Base-by-base conservation (phyloP, 345 rosid species). In the Cardamine resedifolia region DNA sequence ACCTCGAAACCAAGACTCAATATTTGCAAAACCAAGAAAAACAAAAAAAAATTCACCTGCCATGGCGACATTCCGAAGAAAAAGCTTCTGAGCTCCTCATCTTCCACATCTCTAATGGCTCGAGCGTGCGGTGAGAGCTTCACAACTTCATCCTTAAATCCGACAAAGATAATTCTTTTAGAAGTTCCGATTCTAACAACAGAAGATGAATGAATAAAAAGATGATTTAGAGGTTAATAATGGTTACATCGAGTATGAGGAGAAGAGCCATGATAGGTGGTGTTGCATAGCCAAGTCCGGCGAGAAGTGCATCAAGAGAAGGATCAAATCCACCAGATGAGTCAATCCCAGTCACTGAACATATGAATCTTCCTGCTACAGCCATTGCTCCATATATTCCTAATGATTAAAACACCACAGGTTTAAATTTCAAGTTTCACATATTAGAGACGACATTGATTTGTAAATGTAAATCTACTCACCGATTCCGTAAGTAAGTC, bases 251-350 rank as follows among this genome's bases (percentile, higher is more conserved):
- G 14, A 95, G 82, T 26, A 95, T 95, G 63, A 91, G 86, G 62
- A 95, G 87, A 78, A 95, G 97, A 65, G 96, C 97, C 96, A 95
- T 90, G 65, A 90, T 91, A 0, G 99, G 99, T 23, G 96, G 96
- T 38, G 77, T 91, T 14, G 99, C 97, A 74, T 91, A 94, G 73
- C 99, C 97, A 51, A 94, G 91, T 11, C 99, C 97, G 4, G 81
- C 79, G 0, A 94, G 63, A 75, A 89, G 77, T 9, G 96, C 97
- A 58, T 91, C 96, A 69, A 91, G 69, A 9, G 87, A 84, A n/a
- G 80, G 83, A 72, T 89, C 67, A 62, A 91, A 95, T 3, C 96
- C 97, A 69, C 97, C 99, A 87, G 78, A 47, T 74, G 87, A 81
- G 65, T 95, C 99, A 11, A 89, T 77, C 34, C 99, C 97, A 21